These are phyloP conservation scores for Ricinus communis DNA, from an alignment of 345 rosid genomes.

Conservation along the genomic window DNA sequence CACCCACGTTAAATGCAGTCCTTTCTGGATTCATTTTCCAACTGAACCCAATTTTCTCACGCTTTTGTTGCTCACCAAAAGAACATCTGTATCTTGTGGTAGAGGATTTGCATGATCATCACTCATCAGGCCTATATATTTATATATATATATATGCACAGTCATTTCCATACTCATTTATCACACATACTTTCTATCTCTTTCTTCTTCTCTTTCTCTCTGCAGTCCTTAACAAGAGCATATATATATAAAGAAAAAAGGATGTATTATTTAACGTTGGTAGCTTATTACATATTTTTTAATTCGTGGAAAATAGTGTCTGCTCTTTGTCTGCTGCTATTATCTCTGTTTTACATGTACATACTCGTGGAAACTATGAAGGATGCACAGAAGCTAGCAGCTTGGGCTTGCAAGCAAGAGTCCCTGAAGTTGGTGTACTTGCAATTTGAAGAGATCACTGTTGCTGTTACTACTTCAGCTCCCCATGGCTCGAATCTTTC, in stretches of 20 bases:
- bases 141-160: background rate
- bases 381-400: slow-evolving; percentile 11
- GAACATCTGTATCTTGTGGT: background rate
- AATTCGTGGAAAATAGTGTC: slow-evolving; percentile 22
- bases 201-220: background rate
- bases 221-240: background rate
- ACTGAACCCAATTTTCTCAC: background rate
- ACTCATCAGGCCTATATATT: background rate
- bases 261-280: slow-evolving; percentile 30
- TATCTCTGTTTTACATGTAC: slow-evolving; percentile 25
- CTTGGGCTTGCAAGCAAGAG: slow-evolving; percentile 15
- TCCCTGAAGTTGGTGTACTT: background rate
- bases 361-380: background rate
- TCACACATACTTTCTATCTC: no score
- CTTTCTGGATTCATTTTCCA: background rate
- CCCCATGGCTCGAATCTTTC: background rate
- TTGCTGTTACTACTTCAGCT: background rate
- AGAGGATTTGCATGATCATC: slow-evolving; percentile 9
- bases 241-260: background rate
- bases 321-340: slow-evolving; percentile 17
- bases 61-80: slow-evolving; percentile 4
- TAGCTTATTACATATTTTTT: slow-evolving; percentile 33
- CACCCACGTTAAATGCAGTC: background rate
- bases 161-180: background rate
- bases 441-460: background rate